These are phyloP conservation scores for Rhodomyrtus psidioides DNA, from an alignment of 441 rosid species.

Conservation along the genomic window DNA sequence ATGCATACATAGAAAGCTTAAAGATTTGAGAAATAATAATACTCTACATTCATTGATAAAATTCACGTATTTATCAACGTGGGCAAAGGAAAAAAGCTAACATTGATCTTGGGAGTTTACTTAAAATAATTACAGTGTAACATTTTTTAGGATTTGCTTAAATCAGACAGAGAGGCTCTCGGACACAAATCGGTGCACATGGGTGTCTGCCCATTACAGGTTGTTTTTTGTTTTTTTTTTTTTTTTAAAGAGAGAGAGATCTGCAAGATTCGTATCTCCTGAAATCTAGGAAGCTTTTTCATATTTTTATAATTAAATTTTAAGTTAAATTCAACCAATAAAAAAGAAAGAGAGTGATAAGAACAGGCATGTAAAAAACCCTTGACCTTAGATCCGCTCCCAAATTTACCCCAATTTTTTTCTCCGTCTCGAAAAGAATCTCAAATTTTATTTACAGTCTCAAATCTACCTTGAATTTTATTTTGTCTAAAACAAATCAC, in stretches of 20 bases:
- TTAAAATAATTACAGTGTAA: neutral
- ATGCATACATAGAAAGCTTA: neutral
- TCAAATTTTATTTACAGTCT: too few species aligned
- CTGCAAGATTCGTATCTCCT: neutral
- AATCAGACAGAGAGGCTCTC: neutral
- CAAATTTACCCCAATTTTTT: too few species aligned
- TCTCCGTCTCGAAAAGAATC: too few species aligned
- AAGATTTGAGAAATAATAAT: neutral
- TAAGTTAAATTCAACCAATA: neutral
- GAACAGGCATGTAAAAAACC: neutral
- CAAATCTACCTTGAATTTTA: too few species aligned
- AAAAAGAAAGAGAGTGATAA: too few species aligned
- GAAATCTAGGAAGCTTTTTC: neutral
- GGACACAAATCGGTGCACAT: neutral
- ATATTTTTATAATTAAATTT: neutral
- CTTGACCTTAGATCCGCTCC: too few species aligned
- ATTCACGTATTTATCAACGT: neutral
- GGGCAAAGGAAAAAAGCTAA: neutral
- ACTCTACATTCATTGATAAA: neutral
- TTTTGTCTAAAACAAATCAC: too few species aligned
- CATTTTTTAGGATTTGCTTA: neutral
- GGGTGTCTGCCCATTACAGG: neutral
- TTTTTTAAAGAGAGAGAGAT: too few species aligned
- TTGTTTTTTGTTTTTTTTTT: too few species aligned
- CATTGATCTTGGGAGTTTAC: neutral